Conservation (phyloP, 140 eudicot genomes). For the Ambrosia hybrid region DNA sequence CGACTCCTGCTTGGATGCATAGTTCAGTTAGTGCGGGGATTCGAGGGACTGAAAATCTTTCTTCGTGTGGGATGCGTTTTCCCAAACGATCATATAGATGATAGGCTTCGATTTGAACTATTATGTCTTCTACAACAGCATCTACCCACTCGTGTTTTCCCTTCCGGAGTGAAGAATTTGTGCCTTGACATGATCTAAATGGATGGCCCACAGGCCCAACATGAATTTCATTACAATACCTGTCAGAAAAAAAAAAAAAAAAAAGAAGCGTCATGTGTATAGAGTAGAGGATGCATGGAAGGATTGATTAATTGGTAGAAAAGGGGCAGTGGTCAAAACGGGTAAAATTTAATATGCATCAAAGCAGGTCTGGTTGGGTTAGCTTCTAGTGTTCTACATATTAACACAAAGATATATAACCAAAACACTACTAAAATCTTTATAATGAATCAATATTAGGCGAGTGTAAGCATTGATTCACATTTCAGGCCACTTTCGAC, state of each 20-base stretch:
- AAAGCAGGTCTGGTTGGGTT: background rate
- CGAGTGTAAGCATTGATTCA: background rate
- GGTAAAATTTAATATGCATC: background rate
- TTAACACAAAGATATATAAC: background rate
- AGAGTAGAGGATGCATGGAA: no score
- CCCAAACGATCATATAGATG: slow-evolving; percentile 88
- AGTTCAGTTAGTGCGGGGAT: slow-evolving; percentile 87
- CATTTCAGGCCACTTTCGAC: slow-evolving; percentile 5
- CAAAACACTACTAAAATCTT: background rate
- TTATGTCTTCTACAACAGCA: slow-evolving; percentile 71
- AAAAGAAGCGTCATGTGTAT: no score
- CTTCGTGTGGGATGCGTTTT: slow-evolving; percentile 78
- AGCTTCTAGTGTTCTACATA: background rate
- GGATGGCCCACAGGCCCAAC: slow-evolving; percentile 95
- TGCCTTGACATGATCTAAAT: slow-evolving; percentile 87
- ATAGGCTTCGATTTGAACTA: slow-evolving; percentile 75
- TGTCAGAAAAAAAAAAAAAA: slow-evolving; percentile 41
- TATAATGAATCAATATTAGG: background rate
- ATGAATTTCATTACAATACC: slow-evolving; percentile 92
- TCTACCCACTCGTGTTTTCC: slow-evolving; percentile 87
- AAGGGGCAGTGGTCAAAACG: background rate
- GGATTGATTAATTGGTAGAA: no score
- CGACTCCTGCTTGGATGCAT: slow-evolving; percentile 97
- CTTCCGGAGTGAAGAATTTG: slow-evolving; percentile 54
- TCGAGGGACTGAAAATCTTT: slow-evolving; percentile 86